Evolutionary conservation across 768 basidiomycete genomes (phyloP).

Genomic region (Trametes sanguinea): DNA sequence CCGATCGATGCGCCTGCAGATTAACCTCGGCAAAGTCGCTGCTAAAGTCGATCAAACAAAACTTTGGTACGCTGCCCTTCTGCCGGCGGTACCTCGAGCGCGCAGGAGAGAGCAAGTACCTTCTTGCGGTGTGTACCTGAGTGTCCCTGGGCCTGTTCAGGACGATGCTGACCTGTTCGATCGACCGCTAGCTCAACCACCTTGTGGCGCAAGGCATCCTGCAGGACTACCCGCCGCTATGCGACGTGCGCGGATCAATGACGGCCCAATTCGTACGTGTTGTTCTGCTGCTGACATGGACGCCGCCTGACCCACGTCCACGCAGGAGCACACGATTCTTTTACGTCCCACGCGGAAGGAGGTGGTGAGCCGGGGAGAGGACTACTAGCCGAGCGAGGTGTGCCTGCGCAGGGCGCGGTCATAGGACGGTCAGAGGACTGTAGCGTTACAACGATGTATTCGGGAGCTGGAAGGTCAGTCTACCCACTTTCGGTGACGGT

Average conservation of each 20-base stretch:
- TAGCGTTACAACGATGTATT: background rate
- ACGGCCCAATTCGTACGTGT: conserved; percentile 86
- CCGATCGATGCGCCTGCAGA: conserved; percentile 39
- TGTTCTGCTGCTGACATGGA: background rate
- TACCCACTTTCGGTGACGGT: conserved; percentile 14
- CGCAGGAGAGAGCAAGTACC: conserved; percentile 87
- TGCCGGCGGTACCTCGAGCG: conserved; percentile 95
- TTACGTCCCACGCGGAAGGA: conserved; percentile 85
- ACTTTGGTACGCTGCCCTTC: conserved; percentile 95
- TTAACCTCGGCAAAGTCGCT: conserved; percentile 84
- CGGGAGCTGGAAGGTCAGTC: conserved; percentile 10
- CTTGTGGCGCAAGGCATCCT: conserved; percentile 89
- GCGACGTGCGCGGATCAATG: conserved; percentile 83
- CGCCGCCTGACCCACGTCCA: background rate
- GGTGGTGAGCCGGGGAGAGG: conserved; percentile 81
- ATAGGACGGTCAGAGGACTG: conserved; percentile 16
- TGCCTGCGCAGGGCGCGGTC: background rate
- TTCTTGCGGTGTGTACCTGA: conserved; percentile 69
- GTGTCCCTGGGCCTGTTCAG: background rate
- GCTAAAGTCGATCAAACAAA: conserved; percentile 83
- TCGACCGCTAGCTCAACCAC: conserved; percentile 68
- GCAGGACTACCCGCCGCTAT: conserved; percentile 89
- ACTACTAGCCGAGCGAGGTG: conserved; percentile 51
- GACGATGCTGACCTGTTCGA: background rate
- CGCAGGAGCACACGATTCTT: conserved; percentile 82